Evolutionary conservation across 2,329 filamentous ascomycete species (phyloP).

Genomic region (Simplicillium sp.): DNA sequence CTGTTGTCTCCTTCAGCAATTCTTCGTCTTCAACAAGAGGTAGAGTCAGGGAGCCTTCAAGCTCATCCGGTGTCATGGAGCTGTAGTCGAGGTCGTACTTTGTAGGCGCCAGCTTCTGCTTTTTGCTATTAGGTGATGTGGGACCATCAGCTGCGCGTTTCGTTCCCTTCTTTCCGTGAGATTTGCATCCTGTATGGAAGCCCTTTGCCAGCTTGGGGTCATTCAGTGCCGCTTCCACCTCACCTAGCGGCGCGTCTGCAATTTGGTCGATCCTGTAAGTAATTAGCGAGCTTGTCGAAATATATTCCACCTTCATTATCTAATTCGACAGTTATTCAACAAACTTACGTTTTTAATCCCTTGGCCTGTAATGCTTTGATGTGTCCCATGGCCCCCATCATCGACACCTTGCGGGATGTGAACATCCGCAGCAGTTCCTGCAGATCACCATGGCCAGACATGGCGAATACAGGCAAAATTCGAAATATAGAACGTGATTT

Average conservation of each 20-base stretch:
- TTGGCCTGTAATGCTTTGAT: constrained; percentile 47
- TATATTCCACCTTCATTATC: too few relatives aligned
- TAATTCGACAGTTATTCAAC: background rate
- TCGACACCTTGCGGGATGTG: constrained; percentile 47
- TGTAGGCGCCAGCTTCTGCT: constrained; percentile 21
- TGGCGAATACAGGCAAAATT: constrained; percentile 14
- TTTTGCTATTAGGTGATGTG: constrained; percentile 16
- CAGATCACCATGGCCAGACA: constrained; percentile 49
- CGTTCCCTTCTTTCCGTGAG: constrained; percentile 31
- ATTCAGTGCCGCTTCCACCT: constrained; percentile 34
- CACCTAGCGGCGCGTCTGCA: constrained; percentile 34
- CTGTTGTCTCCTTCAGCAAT: constrained; percentile 42
- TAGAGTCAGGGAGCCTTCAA: constrained; percentile 54
- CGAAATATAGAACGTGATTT: background rate
- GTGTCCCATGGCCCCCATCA: constrained; percentile 49
- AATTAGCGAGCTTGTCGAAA: background rate
- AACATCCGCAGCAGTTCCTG: constrained; percentile 52
- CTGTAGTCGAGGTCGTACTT: constrained; percentile 26
- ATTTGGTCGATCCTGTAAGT: constrained; percentile 41
- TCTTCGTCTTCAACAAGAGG: constrained; percentile 50
- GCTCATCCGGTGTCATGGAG: constrained; percentile 41
- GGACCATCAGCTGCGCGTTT: constrained; percentile 19
- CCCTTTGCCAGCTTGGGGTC: constrained; percentile 40
- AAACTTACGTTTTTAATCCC: constrained; percentile 44
- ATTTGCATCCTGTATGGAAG: constrained; percentile 45